Evolutionary conservation across 179 eudicot species (phyloP), one percentile per base, ranked within the genome.

Genomic region (Actinidia polygama): DNA sequence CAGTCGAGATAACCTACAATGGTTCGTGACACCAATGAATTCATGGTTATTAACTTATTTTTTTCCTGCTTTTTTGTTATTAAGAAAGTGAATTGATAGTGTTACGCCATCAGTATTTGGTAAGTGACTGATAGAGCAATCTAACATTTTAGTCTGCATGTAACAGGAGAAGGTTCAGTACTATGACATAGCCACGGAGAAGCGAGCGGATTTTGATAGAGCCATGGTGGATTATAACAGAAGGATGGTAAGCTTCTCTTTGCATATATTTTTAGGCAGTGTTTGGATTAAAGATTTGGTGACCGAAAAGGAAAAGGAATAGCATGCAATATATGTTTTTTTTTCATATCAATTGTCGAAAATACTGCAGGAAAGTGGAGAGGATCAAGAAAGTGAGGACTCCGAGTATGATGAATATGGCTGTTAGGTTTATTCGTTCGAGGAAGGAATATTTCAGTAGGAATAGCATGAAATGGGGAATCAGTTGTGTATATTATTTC

Each of bases 121-220:
- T 23, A 4, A 21, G 23, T 69, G 51, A 51, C 49, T n/a, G 47
- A 57, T 10, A 15, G 21, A 53, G 49, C 11, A n/a, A 9, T 54
- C 64, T 55, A 80, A 40, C 15, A 1, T 73, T 58, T 57, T 7
- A 51, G 1, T 79, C 49, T 83, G 69, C 19, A 59, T 79, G 49
- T 80, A 1, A 70, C 70, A 96, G 99, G 99, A 96, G 75, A 96
- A 96, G 82, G 98, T 94, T 83, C 89, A 94, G 63, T 96, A 96
- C 88, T 96, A 96, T 82, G 99, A 96, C 63, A 89, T 92, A 77
- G 98, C 99, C 55, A 89, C 97, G 18, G 95, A 91, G 81, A 96
- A 94, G 86, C 88, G 99, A 44, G 96, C 92, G 10, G 93, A 87
- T 77, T 96, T 94, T 83, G 98, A 94, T 77, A 89, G 49, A 73